Percentiles rank a stretch among this genome's conserved stretches.
These are phyloP conservation scores for Saccharum hybrid DNA, from an alignment of 202 grass and related monocot species.

Conservation along the genomic window DNA sequence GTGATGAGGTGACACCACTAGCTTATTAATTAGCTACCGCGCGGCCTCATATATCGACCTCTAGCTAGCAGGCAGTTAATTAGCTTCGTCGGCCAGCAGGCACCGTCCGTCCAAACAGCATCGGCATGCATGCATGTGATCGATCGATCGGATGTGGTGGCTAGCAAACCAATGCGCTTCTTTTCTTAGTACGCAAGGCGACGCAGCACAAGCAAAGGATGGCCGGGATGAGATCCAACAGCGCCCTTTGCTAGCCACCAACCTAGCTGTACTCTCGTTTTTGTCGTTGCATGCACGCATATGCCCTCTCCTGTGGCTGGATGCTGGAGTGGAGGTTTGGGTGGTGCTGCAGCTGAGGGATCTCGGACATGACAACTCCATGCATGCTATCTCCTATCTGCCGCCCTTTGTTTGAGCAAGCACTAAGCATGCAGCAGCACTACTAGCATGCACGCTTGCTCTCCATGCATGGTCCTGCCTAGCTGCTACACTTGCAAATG, in stretches of 20 bases:
- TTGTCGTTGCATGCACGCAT: not conserved
- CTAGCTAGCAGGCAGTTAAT: too few relatives aligned
- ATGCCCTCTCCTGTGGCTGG: too few relatives aligned
- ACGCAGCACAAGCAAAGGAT: not conserved
- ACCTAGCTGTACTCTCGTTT: not conserved
- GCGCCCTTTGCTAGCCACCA: not conserved
- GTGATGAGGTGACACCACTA: slow-evolving; percentile 51
- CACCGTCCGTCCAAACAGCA: too few relatives aligned
- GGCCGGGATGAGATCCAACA: not conserved
- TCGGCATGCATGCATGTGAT: not conserved
- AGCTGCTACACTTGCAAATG: too few relatives aligned
- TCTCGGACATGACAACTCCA: not conserved
- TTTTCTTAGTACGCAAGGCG: slow-evolving; percentile 24
- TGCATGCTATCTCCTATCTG: not conserved
- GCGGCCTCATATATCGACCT: too few relatives aligned
- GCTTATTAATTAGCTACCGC: not conserved
- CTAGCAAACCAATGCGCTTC: slow-evolving; percentile 37
- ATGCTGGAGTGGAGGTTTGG: too few relatives aligned
- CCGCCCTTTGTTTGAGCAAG: not conserved
- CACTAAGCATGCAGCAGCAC: not conserved
- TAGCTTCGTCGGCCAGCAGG: not conserved
- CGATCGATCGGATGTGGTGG: not conserved
- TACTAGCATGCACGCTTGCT: too few relatives aligned
- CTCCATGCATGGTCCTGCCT: too few relatives aligned
- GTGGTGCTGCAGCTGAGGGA: not conserved